These are phyloP conservation scores for Terfezia boudieri DNA, from an alignment of 495 filamentous ascomycete species.

Conservation along the genomic window DNA sequence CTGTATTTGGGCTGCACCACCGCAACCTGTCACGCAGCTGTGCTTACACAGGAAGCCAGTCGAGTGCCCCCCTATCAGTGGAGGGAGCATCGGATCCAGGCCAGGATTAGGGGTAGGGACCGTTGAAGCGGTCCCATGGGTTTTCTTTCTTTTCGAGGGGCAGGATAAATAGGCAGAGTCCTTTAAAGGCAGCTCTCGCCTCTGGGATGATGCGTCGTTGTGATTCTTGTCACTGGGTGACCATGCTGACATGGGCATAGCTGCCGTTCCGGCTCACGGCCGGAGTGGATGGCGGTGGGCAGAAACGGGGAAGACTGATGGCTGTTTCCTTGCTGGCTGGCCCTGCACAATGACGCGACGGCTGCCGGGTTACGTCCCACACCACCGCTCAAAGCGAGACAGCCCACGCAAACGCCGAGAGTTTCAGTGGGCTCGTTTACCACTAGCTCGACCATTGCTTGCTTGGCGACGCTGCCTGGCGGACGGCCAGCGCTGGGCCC, in stretches of 20 bases:
- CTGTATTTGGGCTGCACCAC: too few relatives aligned
- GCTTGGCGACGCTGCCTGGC: too few relatives aligned
- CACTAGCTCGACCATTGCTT: too few relatives aligned
- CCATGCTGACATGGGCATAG: conserved; percentile 12
- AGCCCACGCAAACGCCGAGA: background rate
- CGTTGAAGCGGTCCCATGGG: too few relatives aligned
- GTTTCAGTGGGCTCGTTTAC: background rate
- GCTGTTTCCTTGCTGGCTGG: conserved; percentile 12
- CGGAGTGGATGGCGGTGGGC: background rate
- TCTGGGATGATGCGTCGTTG: conserved; percentile 1
- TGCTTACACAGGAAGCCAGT: too few relatives aligned
- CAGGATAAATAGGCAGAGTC: too few relatives aligned
- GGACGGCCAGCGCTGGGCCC: too few relatives aligned
- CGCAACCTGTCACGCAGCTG: too few relatives aligned
- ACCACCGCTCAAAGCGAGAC: background rate
- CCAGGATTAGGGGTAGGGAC: too few relatives aligned
- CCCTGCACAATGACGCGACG: conserved; percentile 17
- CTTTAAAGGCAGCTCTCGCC: background rate
- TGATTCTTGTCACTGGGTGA: conserved; percentile 11
- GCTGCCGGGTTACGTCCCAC: background rate
- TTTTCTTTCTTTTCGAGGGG: too few relatives aligned
- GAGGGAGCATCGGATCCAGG: too few relatives aligned
- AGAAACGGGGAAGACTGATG: conserved; percentile 10
- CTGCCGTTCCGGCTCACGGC: conserved; percentile 15
- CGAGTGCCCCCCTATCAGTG: too few relatives aligned